Percentiles rank a stretch among this genome's conserved stretches.
Conservation (phyloP, 2,329 filamentous ascomycete genomes). For the Colletotrichum sp. region DNA sequence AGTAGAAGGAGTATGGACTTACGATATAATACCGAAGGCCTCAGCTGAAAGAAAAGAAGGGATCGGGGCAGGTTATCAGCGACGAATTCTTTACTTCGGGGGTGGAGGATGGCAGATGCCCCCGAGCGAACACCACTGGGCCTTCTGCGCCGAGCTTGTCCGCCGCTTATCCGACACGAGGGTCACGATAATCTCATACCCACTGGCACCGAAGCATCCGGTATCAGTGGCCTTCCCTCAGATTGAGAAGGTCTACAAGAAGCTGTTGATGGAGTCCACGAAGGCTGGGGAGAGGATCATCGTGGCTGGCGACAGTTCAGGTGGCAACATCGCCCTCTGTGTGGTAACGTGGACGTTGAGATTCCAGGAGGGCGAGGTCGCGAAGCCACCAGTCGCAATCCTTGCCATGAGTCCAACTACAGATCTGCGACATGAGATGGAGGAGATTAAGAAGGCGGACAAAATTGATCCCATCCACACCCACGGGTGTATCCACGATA, state of each 20-base stretch:
- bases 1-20: conserved; percentile 28
- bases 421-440: conserved; percentile 27
- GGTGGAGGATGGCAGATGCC: conserved; percentile 61
- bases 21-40: conserved; percentile 22
- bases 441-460: conserved; percentile 20
- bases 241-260: conserved; percentile 48
- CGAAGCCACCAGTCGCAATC: conserved; percentile 36
- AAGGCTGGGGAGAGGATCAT: conserved; percentile 45
- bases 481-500: conserved; percentile 18
- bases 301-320: conserved; percentile 59
- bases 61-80: conserved; percentile 20
- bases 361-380: conserved; percentile 30
- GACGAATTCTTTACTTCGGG: conserved; percentile 54
- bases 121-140: conserved; percentile 56
- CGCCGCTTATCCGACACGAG: conserved; percentile 40
- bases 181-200: conserved; percentile 55
- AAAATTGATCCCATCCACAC: conserved; percentile 29
- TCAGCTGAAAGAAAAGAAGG: background rate
- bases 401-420: conserved; percentile 50
- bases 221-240: conserved; percentile 51
- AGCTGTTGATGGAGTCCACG: conserved; percentile 40
- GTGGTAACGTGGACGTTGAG: conserved; percentile 37
- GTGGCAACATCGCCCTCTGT: conserved; percentile 54
- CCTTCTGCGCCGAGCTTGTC: conserved; percentile 49
- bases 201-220: conserved; percentile 56